A percentile compares a stretch with the other conserved stretches of the same genome.
Conservation (phyloP, 2,329 filamentous ascomycete genomes). For the Hypomyces perniciosus region DNA sequence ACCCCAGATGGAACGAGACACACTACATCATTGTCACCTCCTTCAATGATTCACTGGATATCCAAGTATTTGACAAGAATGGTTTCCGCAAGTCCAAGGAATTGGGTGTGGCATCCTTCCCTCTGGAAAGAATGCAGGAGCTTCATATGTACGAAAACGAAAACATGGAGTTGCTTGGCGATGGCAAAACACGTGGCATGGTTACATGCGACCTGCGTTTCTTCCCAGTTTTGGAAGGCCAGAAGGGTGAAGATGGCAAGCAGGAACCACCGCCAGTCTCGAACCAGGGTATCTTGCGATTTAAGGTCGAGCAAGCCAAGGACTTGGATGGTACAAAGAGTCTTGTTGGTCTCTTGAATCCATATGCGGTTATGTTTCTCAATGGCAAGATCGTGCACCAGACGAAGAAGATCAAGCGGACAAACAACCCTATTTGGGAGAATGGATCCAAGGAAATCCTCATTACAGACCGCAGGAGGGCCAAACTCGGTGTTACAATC, state of each 20-base stretch:
- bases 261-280: constrained; percentile 77
- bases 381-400: constrained; percentile 88
- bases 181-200: constrained; percentile 76
- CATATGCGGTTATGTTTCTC: constrained; percentile 80
- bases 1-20: constrained; percentile 93
- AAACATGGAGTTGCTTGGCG: constrained; percentile 74
- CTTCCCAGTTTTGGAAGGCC: constrained; percentile 81
- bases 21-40: constrained; percentile 92
- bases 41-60: constrained; percentile 78
- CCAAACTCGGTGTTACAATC: constrained; percentile 84
- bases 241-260: constrained; percentile 68
- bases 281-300: constrained; percentile 88
- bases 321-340: constrained; percentile 91
- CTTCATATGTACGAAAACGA: constrained; percentile 76
- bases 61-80: constrained; percentile 88
- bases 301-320: constrained; percentile 93
- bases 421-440: constrained; percentile 95
- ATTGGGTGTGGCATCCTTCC: constrained; percentile 79
- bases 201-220: constrained; percentile 81
- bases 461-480: constrained; percentile 86
- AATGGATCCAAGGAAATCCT: constrained; percentile 90
- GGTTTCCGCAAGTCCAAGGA: constrained; percentile 96
- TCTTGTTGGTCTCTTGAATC: constrained; percentile 82
- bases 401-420: constrained; percentile 90
- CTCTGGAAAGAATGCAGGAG: constrained; percentile 74